Base-by-base conservation (phyloP, 2,329 filamentous ascomycete genomes). In the Penicillium paneum region DNA sequence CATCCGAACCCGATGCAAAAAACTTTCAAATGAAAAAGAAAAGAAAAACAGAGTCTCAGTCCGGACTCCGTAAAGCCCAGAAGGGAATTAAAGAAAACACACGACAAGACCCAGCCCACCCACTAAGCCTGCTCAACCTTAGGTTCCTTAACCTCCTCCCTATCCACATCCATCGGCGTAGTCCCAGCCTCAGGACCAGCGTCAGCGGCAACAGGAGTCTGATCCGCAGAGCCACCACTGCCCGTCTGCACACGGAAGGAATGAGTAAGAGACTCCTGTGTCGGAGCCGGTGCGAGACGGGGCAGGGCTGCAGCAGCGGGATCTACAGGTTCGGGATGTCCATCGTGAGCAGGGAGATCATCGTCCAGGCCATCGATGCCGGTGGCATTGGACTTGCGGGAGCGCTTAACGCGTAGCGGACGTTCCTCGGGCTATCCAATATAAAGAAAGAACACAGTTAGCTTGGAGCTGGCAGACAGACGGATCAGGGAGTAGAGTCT, bases 391-490 rank as follows among this genome's bases (percentile, higher is more conserved):
- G 71, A 69, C 57, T 74, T 75, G 41, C 73, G 72, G 42, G 69
- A 74, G 56, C 72, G 72, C 58, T 77, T 77, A 19, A 72, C 67
- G 54, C 76, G 74, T 41, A 78, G 71, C 7, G 76, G 76, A 45
- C 76, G 70, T 68, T 79, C 76, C 67, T 76, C 70, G 39, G 76
- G 76, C 76, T 79, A 57, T 24, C 19, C 41, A 29, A 19, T 6
- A 44, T 32, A 43, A 40, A 15, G 41, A 46, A 34, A 29, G 46
- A 34, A 43, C 39, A 44, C 8, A 24, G 40, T 56, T 45, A 56
- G 45, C 24, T 36, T 24, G 19, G 15, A 46, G 4, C 6, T 2
- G 5, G 6, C 19, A n/a, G 15, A 44, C 8, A 21, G 8, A 11
- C n/a, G 4, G 19, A 39, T 12, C 7, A n/a, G 3, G 17, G 10